Evolutionary conservation across 2,329 filamentous ascomycete genomes (phyloP).

Genomic region (Orbilia quercus): DNA sequence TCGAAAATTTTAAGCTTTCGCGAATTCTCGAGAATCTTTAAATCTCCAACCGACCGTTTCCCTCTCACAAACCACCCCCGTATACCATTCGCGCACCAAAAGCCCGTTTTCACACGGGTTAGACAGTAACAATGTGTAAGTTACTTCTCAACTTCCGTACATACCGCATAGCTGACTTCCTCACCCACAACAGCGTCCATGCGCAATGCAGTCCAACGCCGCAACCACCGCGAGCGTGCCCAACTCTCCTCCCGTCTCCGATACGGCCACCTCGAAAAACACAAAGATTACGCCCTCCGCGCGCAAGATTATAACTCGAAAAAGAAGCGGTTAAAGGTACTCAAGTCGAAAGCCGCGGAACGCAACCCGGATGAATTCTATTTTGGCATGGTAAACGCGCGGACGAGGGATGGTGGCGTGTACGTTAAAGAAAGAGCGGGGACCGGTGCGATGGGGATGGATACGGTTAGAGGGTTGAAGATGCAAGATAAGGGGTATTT

Average conservation of each 20-base stretch:
- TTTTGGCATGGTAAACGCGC: conserved; percentile 74
- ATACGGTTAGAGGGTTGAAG: conserved; percentile 73
- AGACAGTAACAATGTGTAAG: conserved; percentile 34
- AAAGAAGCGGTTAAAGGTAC: conserved; percentile 70
- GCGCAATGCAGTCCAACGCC: conserved; percentile 76
- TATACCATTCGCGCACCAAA: not conserved
- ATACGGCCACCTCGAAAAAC: conserved; percentile 91
- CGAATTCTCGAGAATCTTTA: conserved; percentile 12
- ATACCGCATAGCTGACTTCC: not conserved
- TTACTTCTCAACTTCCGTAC: not conserved
- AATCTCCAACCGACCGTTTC: not conserved
- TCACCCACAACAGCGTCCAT: conserved; percentile 69
- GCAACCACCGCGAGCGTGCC: conserved; percentile 88
- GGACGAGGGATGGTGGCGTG: conserved; percentile 68
- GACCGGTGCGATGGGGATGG: conserved; percentile 66
- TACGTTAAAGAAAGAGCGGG: conserved; percentile 66
- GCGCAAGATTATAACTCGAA: conserved; percentile 75
- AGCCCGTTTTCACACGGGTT: conserved; percentile 22
- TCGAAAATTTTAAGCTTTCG: conserved; percentile 9
- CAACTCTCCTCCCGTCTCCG: conserved; percentile 85
- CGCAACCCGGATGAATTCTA: conserved; percentile 80
- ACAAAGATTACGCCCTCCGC: conserved; percentile 73
- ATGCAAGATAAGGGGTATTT: conserved; percentile 76
- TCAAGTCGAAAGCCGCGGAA: conserved; percentile 72
- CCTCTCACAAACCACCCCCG: not conserved